A percentile compares a stretch with the other conserved stretches of the same genome.
These are phyloP conservation scores for Eucalyptus pumila DNA, from an alignment of 345 rosid species.

Conservation along the genomic window DNA sequence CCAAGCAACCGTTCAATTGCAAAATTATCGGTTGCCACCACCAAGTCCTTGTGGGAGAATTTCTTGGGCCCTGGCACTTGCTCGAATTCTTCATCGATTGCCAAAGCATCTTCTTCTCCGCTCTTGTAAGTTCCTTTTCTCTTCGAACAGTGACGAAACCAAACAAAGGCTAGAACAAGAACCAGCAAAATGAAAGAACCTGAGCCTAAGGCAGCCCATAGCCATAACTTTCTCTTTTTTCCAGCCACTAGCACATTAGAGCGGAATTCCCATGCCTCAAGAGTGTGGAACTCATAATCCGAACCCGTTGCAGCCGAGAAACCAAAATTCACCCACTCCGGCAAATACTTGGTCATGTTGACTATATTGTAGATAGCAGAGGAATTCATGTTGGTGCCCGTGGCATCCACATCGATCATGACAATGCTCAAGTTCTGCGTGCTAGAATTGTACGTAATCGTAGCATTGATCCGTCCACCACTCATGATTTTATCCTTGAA, in stretches of 20 bases:
- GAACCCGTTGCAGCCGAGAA: background rate
- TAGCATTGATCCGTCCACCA: background rate
- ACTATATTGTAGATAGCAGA: background rate
- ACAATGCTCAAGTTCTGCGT: background rate
- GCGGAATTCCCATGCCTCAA: slow-evolving; percentile 1
- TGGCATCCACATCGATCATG: background rate
- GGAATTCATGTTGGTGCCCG: background rate
- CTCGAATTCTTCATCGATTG: background rate
- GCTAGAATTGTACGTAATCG: background rate
- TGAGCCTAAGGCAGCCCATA: background rate
- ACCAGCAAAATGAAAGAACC: background rate
- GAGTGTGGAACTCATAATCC: background rate
- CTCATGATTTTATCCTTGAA: background rate
- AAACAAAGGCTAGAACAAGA: background rate
- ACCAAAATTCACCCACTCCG: slow-evolving; percentile 9
- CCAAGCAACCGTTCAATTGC: background rate
- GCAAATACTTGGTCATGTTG: background rate
- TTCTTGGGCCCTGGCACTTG: background rate
- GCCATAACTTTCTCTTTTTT: background rate
- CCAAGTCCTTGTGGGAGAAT: background rate
- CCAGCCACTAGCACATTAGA: background rate
- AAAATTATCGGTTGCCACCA: background rate
- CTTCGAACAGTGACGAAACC: background rate
- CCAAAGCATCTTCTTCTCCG: background rate
- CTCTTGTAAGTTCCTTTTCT: background rate